phyloP scores from a whole-genome alignment of 2,329 filamentous ascomycete genomes.

The Trichophyton rubrum region DNA sequence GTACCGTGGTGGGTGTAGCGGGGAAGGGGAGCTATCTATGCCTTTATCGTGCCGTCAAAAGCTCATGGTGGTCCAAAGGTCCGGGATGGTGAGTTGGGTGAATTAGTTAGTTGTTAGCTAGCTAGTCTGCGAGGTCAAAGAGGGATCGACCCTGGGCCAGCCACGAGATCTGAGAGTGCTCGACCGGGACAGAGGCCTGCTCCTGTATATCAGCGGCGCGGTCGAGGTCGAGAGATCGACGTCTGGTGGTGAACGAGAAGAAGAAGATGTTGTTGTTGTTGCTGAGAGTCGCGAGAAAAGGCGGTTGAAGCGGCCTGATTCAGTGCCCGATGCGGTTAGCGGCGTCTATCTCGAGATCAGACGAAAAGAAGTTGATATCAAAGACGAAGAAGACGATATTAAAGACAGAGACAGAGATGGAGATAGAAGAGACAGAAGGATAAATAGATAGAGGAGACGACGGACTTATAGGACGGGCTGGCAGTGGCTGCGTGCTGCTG shows the following conservation, averaged over 20 bases:
- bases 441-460: not conserved
- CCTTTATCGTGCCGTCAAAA: not conserved
- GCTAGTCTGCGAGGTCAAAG: not conserved
- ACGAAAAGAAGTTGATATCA: not conserved
- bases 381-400: not conserved
- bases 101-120: too few species aligned
- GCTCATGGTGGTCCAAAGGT: not conserved
- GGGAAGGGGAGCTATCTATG: not conserved
- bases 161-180: not conserved
- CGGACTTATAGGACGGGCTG: not conserved
- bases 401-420: not conserved
- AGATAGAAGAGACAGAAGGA: not conserved
- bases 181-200: not conserved
- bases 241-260: not conserved
- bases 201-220: too few species aligned
- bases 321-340: conserved; percentile 1
- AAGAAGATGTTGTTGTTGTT: not conserved
- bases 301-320: not conserved
- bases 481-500: too few species aligned
- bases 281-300: not conserved
- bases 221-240: not conserved
- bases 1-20: not conserved
- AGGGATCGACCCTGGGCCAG: not conserved
- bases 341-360: not conserved
- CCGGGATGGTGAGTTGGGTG: not conserved